Evolutionary conservation across 1,284 basidiomycete genomes (phyloP).

Genomic region (Exobasidium rhododendri): DNA sequence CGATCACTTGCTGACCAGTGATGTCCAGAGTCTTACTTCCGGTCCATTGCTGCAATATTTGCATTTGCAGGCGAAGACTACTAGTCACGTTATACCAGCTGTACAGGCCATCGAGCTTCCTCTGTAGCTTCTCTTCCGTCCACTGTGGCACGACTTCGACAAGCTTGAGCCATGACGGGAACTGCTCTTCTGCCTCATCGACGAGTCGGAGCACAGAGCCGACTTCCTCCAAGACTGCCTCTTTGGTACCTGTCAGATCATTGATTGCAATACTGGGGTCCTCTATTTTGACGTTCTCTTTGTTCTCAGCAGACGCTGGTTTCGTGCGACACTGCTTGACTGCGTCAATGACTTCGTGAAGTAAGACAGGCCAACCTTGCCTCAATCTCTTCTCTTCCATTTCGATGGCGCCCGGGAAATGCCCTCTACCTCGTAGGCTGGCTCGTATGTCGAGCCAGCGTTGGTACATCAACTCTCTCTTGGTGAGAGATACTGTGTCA

Average conservation of each 20-base stretch:
- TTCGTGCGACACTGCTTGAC: constrained; percentile 67
- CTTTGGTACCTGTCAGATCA: constrained; percentile 15
- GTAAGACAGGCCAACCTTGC: constrained; percentile 73
- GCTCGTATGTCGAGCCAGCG: constrained; percentile 89
- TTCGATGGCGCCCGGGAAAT: constrained; percentile 63
- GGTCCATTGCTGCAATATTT: constrained; percentile 50
- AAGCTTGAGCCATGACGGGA: constrained; percentile 43
- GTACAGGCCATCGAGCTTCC: constrained; percentile 47
- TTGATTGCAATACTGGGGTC: constrained; percentile 10
- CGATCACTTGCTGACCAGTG: constrained; percentile 1
- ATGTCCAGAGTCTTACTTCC: constrained; percentile 44
- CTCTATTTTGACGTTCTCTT: neutral
- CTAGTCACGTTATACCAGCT: constrained; percentile 49
- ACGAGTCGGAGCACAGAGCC: constrained; percentile 37
- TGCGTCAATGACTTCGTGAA: constrained; percentile 79
- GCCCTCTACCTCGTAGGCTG: constrained; percentile 65
- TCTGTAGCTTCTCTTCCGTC: constrained; percentile 34
- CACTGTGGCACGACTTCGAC: constrained; percentile 44
- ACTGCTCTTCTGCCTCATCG: constrained; percentile 47
- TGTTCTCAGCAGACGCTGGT: neutral
- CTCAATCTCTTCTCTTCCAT: constrained; percentile 79
- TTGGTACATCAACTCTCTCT: constrained; percentile 55
- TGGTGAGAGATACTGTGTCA: constrained; percentile 43
- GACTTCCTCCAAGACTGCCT: constrained; percentile 32
- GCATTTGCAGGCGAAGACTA: constrained; percentile 39